Conservation (phyloP, 495 filamentous ascomycete genomes). For the Penicillium coffeae region DNA sequence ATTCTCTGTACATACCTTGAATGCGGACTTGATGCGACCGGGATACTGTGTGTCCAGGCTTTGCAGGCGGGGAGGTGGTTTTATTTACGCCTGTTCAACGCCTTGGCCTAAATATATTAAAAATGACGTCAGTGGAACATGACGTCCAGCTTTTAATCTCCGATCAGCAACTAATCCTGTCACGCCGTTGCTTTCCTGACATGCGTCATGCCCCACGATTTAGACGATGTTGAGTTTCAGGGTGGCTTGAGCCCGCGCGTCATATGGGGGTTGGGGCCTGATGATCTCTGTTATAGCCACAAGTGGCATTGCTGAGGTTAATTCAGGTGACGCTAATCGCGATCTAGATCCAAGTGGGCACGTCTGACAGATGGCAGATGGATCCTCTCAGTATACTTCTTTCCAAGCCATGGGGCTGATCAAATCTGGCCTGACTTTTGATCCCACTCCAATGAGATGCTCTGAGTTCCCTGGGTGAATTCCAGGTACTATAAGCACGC, state of each 20-base stretch:
- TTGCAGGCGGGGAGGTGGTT: neutral
- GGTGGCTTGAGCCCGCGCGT: constrained; percentile 22
- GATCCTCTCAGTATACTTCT: too few species aligned
- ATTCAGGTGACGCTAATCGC: too few species aligned
- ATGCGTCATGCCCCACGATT: constrained; percentile 24
- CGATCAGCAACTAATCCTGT: neutral
- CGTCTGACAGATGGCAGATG: too few species aligned
- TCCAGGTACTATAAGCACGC: too few species aligned
- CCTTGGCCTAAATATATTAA: neutral
- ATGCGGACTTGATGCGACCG: neutral
- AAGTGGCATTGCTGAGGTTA: too few species aligned
- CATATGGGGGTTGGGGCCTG: too few species aligned
- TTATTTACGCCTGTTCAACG: constrained; percentile 1
- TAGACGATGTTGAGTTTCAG: neutral
- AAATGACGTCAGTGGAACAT: neutral
- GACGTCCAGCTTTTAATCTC: neutral
- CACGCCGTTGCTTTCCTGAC: constrained; percentile 4
- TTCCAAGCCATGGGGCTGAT: too few species aligned
- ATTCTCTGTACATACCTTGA: neutral
- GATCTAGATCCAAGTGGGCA: too few species aligned
- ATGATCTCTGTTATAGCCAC: too few species aligned
- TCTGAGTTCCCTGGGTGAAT: too few species aligned
- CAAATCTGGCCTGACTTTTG: too few species aligned
- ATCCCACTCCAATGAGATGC: too few species aligned
- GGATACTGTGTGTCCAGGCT: neutral